phyloP scores from a whole-genome alignment of 352 stramenopile genomes.

The Thraustochytrium striatum region DNA sequence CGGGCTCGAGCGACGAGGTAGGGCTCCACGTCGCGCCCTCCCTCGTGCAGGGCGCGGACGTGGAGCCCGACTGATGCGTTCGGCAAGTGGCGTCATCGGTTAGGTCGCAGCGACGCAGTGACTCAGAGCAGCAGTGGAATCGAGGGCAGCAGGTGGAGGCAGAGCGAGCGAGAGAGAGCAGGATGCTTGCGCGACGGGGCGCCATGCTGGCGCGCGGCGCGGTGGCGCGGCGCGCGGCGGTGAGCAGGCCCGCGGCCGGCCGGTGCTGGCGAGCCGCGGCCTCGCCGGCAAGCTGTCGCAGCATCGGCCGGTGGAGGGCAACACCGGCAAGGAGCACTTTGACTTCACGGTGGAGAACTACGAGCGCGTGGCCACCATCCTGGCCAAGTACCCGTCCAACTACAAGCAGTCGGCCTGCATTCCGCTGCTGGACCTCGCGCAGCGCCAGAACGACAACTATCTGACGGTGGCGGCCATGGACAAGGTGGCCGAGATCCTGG shows the following conservation, averaged over 20 bases:
- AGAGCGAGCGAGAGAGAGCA: background rate
- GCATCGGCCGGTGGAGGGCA: conserved; percentile 64
- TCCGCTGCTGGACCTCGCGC: conserved; percentile 92
- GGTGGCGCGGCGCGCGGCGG: conserved; percentile 50
- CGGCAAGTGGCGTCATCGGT: too few species aligned
- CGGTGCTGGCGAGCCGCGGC: background rate
- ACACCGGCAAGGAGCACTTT: conserved; percentile 89
- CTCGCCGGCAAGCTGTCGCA: conserved; percentile 6
- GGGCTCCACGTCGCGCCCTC: too few species aligned
- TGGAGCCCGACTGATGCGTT: too few species aligned
- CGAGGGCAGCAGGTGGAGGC: background rate
- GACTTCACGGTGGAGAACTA: conserved; percentile 98
- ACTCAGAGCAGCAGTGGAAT: background rate
- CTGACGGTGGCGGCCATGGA: conserved; percentile 97
- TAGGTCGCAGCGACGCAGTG: background rate
- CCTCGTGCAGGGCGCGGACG: too few species aligned
- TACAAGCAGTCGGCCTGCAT: conserved; percentile 98
- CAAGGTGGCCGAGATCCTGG: conserved; percentile 97
- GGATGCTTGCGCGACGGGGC: background rate
- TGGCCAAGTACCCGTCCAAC: conserved; percentile 88
- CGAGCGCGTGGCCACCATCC: conserved; percentile 67
- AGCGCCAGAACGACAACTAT: conserved; percentile 91
- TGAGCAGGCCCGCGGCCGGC: background rate
- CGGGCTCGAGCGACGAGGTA: too few species aligned
- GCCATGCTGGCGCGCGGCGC: background rate